Evolutionary conservation across 225 moss, liverwort and hornwort genomes (phyloP).

Genomic region (Polytrichum formosum): DNA sequence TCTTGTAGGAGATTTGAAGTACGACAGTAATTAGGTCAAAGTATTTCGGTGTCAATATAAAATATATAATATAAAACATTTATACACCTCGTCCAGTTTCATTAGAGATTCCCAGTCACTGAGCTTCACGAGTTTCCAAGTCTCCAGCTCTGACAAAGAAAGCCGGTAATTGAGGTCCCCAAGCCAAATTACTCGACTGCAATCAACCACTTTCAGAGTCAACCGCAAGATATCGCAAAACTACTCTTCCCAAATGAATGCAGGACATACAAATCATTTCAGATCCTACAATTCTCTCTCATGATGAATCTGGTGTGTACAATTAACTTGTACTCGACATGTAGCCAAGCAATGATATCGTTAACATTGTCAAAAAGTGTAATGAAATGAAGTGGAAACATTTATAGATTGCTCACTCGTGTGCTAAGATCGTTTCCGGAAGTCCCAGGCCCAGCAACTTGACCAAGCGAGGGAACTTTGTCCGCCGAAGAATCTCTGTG

Average conservation of each 20-base stretch:
- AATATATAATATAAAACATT: too few species aligned
- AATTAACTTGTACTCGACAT: too few species aligned
- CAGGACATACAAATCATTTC: neutral
- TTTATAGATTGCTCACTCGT: conserved; percentile 46
- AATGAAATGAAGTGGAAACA: too few species aligned
- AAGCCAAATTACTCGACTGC: conserved; percentile 47
- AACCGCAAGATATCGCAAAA: neutral
- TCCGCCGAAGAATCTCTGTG: conserved; percentile 75
- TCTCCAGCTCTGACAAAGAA: conserved; percentile 35
- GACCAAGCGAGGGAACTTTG: conserved; percentile 65
- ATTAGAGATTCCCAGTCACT: conserved; percentile 39
- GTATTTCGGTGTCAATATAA: neutral
- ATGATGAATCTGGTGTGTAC: neutral
- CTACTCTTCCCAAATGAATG: neutral
- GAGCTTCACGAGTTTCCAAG: conserved; percentile 36
- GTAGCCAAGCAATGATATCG: too few species aligned
- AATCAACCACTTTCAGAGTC: neutral
- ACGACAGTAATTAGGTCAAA: neutral
- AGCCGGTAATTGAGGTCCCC: conserved; percentile 58
- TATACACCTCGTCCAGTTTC: conserved; percentile 36
- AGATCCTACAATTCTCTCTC: neutral
- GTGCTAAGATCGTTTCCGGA: conserved; percentile 74
- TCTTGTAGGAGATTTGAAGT: neutral
- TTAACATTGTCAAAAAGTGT: too few species aligned
- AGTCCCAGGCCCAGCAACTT: conserved; percentile 54